Evolutionary conservation across 176 grass and related monocot genomes (phyloP), one percentile per base, ranked within the genome.

Genomic region (Dendrocalamus sinicus): DNA sequence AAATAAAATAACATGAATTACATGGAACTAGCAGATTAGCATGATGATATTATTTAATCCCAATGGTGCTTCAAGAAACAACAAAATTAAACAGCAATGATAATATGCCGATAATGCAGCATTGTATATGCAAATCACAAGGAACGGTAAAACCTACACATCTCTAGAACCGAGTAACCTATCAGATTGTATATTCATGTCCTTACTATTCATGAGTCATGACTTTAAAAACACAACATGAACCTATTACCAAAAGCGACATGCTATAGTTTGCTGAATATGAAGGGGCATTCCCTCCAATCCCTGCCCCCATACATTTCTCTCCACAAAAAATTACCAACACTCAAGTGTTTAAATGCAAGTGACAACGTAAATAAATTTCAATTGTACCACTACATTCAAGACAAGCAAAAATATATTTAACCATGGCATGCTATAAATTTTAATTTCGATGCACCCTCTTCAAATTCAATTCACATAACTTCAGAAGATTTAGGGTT

Each of bases 191-290:
- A 28, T 4, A 59, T 59, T 67, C 37, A 57, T 14, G 24, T 39
- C 63, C 54, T 86, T 54, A 37, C 10, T 73, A 60, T 40, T 46
- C 19, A 20, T 14, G 65, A 50, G 20, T 43, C 15, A 10, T 16
- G 22, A 22, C 28, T 48, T 88, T 9, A 52, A 64, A 74, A 75
- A 52, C 7, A 51, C 17, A 72, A 44, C 22, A 72, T 28, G 0
- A 24, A 35, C 13, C 44, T 57, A 64, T 4, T n/a, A 26, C 35
- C 60, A 69, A 46, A 71, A 54, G 70, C 1, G 10, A 40, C 30
- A 89, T 80, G 40, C 39, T 59, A 9, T 55, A 75, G 15, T 84
- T 86, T 76, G 40, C 23, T 28, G 14, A 63, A 79, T 28, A 68
- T 52, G 8, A 52, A 37, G 37, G 37, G 37, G 4, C 37, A 65